Base-by-base conservation (phyloP, 805 yeast genomes). In the Danielia reshetovae region DNA sequence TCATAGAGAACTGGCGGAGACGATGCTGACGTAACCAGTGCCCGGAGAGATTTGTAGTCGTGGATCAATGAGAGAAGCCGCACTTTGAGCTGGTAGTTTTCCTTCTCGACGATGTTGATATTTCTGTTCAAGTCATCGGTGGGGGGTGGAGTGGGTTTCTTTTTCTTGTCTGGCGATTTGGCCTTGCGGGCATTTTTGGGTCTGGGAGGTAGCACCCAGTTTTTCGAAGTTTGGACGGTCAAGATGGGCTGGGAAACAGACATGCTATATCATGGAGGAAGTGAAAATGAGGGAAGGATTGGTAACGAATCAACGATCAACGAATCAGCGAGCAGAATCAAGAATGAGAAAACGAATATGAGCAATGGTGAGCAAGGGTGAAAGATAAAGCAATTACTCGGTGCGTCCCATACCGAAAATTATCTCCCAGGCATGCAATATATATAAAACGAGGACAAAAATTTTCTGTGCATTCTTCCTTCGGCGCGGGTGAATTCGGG, bases 1-100 rank as follows among this genome's bases (percentile, higher is more conserved):
- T 44, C 47, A 32, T 39, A 44, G 15, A 44, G 35, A 12, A 18
- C 30, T 2, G 32, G 26, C 14, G 36, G 35, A 9, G 39, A 34
- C 7, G 32, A 18, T 10, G 35, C 18, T 17, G 26, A 21, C 10
- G 34, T 16, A 36, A 65, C 65, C 43, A 51, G 48, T 29, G 49
- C 51, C 37, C 56, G 56, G 40, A 67, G 49, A 27, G 58, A 48
- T 39, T 64, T 64, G 45, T 67, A 67, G 39, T 66, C 71, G 35
- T 64, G 62, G 18, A 67, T 65, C 32, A 67, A 51, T 27, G 55
- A 48, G 26, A 67, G 52, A 22, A 67, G 46, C 32, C 57, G 55
- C 7, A 56, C 41, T 33, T 67, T 67, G 31, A 67, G 54, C 19
- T 54, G 53, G 32, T 50, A 42, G 41, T 67, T 67, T 38, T 67